Evolutionary conservation across 2,329 filamentous ascomycete genomes (phyloP).

Genomic region (Endothia cerciana): DNA sequence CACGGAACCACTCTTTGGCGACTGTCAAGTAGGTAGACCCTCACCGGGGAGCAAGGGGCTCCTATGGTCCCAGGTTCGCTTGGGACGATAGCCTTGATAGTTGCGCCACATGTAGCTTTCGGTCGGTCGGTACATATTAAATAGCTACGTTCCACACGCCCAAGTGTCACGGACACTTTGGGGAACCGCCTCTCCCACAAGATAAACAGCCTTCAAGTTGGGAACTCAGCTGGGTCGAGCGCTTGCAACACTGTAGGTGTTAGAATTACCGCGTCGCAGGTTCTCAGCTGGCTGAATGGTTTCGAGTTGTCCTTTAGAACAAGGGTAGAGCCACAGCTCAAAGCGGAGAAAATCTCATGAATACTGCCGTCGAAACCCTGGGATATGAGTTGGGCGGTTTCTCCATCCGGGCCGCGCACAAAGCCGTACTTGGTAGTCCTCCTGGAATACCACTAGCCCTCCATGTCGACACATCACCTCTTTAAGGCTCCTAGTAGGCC

Average conservation of each 20-base stretch:
- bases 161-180: not conserved
- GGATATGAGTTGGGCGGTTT: constrained; percentile 47
- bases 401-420: constrained; percentile 37
- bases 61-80: not conserved
- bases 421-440: not conserved
- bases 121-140: not conserved
- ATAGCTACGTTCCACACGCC: not conserved
- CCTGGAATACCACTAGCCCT: not conserved
- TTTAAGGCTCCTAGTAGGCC: constrained; percentile 47
- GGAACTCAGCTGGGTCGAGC: not conserved
- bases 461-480: not conserved
- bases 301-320: constrained; percentile 35
- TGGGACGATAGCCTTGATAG: not conserved
- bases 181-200: not conserved
- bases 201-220: not conserved
- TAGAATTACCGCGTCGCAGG: not conserved
- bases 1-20: not conserved
- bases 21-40: not conserved
- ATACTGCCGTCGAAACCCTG: constrained; percentile 49
- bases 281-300: not conserved
- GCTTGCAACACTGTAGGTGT: not conserved
- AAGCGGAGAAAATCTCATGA: constrained; percentile 44
- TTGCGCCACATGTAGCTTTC: not conserved
- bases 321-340: constrained; percentile 45
- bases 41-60: not conserved